These are phyloP conservation scores for Fusarium gaditjirri DNA, from an alignment of 2,329 filamentous ascomycete genomes.

Conservation along the genomic window DNA sequence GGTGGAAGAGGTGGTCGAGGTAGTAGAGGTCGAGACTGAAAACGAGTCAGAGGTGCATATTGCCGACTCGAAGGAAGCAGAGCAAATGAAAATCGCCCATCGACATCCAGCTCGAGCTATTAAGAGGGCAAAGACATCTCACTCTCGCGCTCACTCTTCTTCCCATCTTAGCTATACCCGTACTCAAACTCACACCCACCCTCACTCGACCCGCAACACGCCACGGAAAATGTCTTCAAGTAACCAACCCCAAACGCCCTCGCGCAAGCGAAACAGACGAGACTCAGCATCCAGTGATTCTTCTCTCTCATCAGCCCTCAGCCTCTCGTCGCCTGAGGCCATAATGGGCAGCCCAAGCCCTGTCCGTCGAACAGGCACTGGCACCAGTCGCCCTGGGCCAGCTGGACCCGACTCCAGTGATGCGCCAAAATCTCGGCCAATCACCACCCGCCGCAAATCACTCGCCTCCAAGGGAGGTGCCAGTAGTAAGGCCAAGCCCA, in stretches of 20 bases:
- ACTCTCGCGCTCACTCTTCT: slow-evolving; percentile 38
- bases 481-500: slow-evolving; percentile 46
- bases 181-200: slow-evolving; percentile 23
- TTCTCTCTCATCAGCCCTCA: slow-evolving; percentile 55
- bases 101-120: slow-evolving; percentile 41
- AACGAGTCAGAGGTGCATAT: slow-evolving; percentile 17
- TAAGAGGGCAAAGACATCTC: slow-evolving; percentile 52
- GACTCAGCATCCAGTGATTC: slow-evolving; percentile 56
- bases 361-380: slow-evolving; percentile 42
- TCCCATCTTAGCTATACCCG: slow-evolving; percentile 18
- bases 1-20: slow-evolving; percentile 24
- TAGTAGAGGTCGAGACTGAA: slow-evolving; percentile 11
- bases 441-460: slow-evolving; percentile 54
- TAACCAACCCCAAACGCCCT: slow-evolving; percentile 49
- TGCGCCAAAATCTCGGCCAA: slow-evolving; percentile 54
- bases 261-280: slow-evolving; percentile 49
- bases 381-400: slow-evolving; percentile 36
- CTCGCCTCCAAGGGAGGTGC: slow-evolving; percentile 50
- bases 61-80: slow-evolving; percentile 13
- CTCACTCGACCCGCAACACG: slow-evolving; percentile 40
- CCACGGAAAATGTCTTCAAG: slow-evolving; percentile 43
- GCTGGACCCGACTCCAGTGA: slow-evolving; percentile 47
- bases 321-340: slow-evolving; percentile 53
- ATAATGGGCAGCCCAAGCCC: slow-evolving; percentile 46
- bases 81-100: slow-evolving; percentile 19